Conservation (phyloP, 768 basidiomycete genomes). For the Lactarius sanguifluus region DNA sequence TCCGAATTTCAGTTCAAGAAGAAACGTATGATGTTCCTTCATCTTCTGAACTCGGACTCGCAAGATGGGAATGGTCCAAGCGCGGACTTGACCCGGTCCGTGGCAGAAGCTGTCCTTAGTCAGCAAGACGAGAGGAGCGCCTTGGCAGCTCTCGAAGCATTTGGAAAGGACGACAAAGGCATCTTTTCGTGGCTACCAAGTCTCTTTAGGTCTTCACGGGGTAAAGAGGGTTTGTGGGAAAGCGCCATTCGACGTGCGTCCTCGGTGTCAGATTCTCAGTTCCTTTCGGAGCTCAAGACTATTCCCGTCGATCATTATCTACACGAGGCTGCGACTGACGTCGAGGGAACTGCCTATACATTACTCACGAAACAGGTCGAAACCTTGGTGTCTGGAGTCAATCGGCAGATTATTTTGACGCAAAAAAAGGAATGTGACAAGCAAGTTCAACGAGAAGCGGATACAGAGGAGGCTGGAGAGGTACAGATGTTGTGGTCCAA, state of each 20-base stretch:
- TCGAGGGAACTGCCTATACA: neutral
- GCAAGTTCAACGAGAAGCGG: conserved; percentile 15
- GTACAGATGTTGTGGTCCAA: neutral
- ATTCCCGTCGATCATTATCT: neutral
- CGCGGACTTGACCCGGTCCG: neutral
- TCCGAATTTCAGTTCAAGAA: conserved; percentile 11
- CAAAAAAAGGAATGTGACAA: conserved; percentile 19
- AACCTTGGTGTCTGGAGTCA: neutral
- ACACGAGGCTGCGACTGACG: neutral
- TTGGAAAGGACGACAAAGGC: neutral
- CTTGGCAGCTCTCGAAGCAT: neutral
- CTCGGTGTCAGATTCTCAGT: conserved; percentile 10
- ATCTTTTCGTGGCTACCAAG: neutral
- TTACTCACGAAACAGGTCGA: conserved; percentile 13
- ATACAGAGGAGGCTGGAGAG: neutral
- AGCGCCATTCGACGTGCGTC: neutral
- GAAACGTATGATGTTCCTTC: neutral
- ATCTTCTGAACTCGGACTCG: neutral
- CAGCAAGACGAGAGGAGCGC: neutral
- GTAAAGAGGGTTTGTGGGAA: conserved; percentile 9
- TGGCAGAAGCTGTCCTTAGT: neutral
- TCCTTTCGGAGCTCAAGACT: conserved; percentile 12
- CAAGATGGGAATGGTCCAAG: neutral
- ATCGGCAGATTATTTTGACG: neutral
- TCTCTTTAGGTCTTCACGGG: neutral